Evolutionary conservation across 192 early-diverging fungal species (phyloP).

Genomic region (Backusella westeae): DNA sequence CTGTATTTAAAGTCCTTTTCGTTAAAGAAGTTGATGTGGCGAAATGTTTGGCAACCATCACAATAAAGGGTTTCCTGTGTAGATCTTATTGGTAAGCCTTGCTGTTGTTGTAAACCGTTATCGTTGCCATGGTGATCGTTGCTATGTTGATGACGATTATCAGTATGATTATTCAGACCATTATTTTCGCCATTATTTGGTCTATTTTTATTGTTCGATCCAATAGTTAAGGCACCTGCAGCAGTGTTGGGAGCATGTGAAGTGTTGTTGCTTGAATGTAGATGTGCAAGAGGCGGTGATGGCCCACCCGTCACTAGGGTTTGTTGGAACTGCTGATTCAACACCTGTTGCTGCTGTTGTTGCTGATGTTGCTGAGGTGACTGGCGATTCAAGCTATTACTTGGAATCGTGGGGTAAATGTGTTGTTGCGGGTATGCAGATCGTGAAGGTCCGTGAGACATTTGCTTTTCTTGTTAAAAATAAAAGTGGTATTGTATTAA

Average conservation of each 20-base stretch:
- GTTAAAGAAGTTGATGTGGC: neutral
- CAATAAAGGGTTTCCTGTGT: neutral
- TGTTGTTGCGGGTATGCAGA: neutral
- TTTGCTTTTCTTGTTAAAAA: neutral
- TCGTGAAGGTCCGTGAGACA: slow-evolving; percentile 17
- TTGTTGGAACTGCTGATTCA: slow-evolving; percentile 3
- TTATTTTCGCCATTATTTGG: neutral
- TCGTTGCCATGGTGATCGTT: neutral
- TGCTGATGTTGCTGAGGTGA: slow-evolving; percentile 8
- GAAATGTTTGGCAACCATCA: slow-evolving; percentile 3
- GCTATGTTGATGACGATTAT: neutral
- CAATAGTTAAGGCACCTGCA: neutral
- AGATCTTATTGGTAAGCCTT: neutral
- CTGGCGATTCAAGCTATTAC: neutral
- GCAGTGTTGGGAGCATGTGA: neutral
- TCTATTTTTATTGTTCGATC: neutral
- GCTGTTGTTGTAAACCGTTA: neutral
- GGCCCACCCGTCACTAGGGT: neutral
- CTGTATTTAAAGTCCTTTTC: neutral
- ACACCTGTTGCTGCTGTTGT: slow-evolving; percentile 6
- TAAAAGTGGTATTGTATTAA: neutral
- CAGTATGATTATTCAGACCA: neutral
- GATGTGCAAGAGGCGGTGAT: slow-evolving; percentile 1
- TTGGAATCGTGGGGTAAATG: slow-evolving; percentile 3
- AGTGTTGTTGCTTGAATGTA: neutral